Conservation (phyloP, 352 stramenopile genomes). For the Globisporangium orthogonon region DNA sequence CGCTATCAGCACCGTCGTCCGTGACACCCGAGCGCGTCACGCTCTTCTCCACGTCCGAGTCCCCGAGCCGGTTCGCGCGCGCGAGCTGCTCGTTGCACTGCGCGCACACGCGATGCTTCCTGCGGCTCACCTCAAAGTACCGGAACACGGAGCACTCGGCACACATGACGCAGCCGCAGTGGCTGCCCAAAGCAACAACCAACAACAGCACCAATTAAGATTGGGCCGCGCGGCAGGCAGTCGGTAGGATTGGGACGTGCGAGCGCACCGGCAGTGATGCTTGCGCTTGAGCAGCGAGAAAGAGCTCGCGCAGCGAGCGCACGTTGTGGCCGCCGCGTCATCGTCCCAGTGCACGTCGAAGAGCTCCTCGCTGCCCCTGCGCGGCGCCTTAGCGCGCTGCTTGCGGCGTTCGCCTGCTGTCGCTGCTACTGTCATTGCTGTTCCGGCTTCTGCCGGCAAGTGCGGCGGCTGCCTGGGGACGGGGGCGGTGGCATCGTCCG, state of each 20-base stretch:
- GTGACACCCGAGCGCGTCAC: conserved; percentile 7
- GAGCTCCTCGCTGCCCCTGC: conserved; percentile 49
- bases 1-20: neutral
- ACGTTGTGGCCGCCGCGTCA: conserved; percentile 32
- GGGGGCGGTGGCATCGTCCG: neutral
- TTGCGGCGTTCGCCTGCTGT: conserved; percentile 1
- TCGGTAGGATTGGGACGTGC: neutral
- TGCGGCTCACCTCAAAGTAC: conserved; percentile 47
- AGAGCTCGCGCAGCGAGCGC: conserved; percentile 39
- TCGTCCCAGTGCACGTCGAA: conserved; percentile 65
- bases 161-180: conserved; percentile 70
- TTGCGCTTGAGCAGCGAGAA: conserved; percentile 72
- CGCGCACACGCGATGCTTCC: conserved; percentile 62
- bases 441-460: neutral
- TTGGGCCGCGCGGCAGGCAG: neutral
- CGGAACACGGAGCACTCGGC: conserved; percentile 67
- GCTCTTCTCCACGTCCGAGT: conserved; percentile 2
- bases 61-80: conserved; percentile 3
- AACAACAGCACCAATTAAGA: neutral
- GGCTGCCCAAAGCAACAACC: conserved; percentile 11
- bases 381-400: neutral
- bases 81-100: conserved; percentile 29
- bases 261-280: conserved; percentile 60
- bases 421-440: neutral
- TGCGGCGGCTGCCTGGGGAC: neutral